These are phyloP conservation scores for Colletotrichum paranaense DNA, from an alignment of 2,329 filamentous ascomycete species.

Conservation along the genomic window DNA sequence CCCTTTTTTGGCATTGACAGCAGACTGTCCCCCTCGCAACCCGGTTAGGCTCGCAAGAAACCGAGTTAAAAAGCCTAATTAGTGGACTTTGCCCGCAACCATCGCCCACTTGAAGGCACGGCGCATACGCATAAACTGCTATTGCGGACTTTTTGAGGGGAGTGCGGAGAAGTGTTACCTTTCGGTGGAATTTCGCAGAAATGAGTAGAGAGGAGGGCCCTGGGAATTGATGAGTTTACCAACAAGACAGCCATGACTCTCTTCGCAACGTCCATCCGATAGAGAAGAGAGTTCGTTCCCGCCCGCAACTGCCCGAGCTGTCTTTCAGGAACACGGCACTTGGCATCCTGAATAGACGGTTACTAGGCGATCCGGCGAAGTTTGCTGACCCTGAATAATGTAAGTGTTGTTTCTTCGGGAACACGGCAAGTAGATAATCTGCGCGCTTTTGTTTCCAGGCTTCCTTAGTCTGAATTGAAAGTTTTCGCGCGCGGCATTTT, in stretches of 20 bases:
- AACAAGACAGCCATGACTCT: not conserved
- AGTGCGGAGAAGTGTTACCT: not conserved
- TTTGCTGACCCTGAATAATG: not conserved
- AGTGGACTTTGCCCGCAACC: not conserved
- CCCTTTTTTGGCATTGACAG: not conserved
- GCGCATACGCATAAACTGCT: not conserved
- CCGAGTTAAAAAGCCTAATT: slow-evolving; percentile 12
- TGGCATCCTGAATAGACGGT: not conserved
- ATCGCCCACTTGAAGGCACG: not conserved
- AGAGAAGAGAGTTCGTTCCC: not conserved
- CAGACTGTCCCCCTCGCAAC: not conserved
- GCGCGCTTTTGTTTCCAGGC: no score
- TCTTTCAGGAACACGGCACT: not conserved
- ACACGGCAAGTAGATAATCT: no score
- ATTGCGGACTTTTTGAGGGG: not conserved
- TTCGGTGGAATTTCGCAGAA: not conserved
- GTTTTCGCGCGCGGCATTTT: no score
- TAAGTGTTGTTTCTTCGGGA: not conserved
- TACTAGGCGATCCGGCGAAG: no score
- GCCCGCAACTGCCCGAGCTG: not conserved
- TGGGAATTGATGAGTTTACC: not conserved
- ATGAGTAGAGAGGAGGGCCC: not conserved
- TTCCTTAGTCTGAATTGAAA: no score
- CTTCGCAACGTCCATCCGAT: not conserved
- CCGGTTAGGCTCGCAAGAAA: not conserved